Conservation (phyloP, 768 basidiomycete species). For the Boletus rufocinnamomeus region DNA sequence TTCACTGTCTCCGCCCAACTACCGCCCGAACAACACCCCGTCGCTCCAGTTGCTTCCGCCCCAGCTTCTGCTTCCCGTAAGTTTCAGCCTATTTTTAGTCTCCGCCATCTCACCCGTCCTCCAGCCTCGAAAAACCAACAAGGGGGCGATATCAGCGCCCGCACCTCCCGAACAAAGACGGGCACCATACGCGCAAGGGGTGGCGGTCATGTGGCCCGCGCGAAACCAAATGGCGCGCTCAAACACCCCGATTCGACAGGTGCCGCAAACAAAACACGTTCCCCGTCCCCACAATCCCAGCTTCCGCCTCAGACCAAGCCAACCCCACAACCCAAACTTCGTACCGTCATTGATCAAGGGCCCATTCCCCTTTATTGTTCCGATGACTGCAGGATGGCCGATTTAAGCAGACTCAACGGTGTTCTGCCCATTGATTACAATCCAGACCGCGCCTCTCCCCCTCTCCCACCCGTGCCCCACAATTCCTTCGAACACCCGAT, state of each 20-base stretch:
- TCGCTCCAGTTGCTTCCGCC: slow-evolving; percentile 35
- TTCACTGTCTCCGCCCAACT: slow-evolving; percentile 45
- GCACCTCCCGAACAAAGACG: slow-evolving; percentile 38
- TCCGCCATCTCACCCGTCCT: slow-evolving; percentile 5
- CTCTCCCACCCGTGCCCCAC: slow-evolving; percentile 43
- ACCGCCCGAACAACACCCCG: slow-evolving; percentile 19
- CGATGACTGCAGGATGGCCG: slow-evolving; percentile 66
- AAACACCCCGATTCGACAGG: slow-evolving; percentile 39
- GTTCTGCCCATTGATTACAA: slow-evolving; percentile 49
- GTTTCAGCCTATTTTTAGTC: slow-evolving; percentile 13
- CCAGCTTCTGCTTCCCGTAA: slow-evolving; percentile 44
- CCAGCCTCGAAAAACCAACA: slow-evolving; percentile 34
- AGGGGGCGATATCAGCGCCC: slow-evolving; percentile 22
- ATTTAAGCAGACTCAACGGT: slow-evolving; percentile 47
- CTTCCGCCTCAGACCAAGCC: slow-evolving; percentile 26
- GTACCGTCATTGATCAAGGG: slow-evolving; percentile 74
- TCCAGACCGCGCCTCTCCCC: slow-evolving; percentile 45
- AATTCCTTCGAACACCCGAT: slow-evolving; percentile 35
- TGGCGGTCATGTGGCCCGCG: slow-evolving; percentile 61
- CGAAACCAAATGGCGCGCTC: slow-evolving; percentile 57
- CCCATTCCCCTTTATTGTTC: slow-evolving; percentile 87
- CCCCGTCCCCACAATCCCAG: slow-evolving; percentile 24
- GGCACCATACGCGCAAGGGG: slow-evolving; percentile 39
- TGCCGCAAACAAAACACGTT: slow-evolving; percentile 20
- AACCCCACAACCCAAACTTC: slow-evolving; percentile 47